A percentile compares a stretch with the other conserved stretches of the same genome.
These are phyloP conservation scores for Microcos paniculata DNA, from an alignment of 345 rosid genomes.

Conservation along the genomic window DNA sequence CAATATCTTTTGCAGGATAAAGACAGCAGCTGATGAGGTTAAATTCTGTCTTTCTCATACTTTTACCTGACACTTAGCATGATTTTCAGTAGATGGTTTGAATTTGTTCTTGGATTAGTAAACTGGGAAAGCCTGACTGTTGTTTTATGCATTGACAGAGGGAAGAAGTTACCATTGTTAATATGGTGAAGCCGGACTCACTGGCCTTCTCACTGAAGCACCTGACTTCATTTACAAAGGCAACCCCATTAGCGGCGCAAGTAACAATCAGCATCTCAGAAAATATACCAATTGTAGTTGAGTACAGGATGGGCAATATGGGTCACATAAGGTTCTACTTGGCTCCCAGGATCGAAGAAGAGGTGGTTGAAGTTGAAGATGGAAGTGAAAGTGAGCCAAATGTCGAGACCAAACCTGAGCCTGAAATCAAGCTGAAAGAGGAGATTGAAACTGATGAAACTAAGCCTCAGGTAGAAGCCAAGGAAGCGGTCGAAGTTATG, in stretches of 20 bases:
- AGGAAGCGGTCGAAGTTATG: no score
- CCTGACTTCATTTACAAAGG: background rate
- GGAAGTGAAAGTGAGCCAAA: background rate
- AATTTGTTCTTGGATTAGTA: background rate
- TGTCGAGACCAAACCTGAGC: background rate
- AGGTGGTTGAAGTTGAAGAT: background rate
- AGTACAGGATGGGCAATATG: background rate
- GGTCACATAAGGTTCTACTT: no score
- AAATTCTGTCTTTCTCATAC: background rate
- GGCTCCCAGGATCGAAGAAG: background rate
- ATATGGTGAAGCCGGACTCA: background rate
- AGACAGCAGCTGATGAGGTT: background rate
- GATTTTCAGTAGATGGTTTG: background rate
- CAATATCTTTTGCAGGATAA: background rate
- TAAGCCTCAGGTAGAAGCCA: no score
- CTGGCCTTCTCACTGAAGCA: background rate
- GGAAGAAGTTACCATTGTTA: background rate
- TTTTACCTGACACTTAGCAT: background rate
- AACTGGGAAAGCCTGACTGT: background rate
- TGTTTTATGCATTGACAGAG: background rate
- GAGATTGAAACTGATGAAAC: background rate
- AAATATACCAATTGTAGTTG: background rate
- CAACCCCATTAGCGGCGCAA: no score
- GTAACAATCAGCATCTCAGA: no score
- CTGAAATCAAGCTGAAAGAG: background rate